These are phyloP conservation scores for Raffaelea albimanens DNA, from an alignment of 2,329 filamentous ascomycete genomes.

Conservation along the genomic window DNA sequence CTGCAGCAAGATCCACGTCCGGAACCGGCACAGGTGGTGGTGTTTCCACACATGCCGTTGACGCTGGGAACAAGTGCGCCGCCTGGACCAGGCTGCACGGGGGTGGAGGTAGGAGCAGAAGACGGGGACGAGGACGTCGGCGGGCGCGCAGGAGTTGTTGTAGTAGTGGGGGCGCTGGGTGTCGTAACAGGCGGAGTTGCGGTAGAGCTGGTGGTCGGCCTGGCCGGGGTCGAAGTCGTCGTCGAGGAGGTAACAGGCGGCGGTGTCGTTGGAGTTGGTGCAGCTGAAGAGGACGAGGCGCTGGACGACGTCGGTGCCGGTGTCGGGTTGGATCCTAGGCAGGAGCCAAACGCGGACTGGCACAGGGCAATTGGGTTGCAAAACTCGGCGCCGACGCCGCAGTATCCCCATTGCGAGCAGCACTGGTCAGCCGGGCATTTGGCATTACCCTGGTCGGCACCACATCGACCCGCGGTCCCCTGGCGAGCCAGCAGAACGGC, in stretches of 20 bases:
- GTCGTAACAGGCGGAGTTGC: slow-evolving; percentile 9
- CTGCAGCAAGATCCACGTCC: slow-evolving; percentile 11
- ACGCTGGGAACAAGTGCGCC: slow-evolving; percentile 3
- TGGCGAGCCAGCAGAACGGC: slow-evolving; percentile 1
- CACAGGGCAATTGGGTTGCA: slow-evolving; percentile 10
- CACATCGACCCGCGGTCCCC: slow-evolving; percentile 4
- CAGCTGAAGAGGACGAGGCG: not conserved
- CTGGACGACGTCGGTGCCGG: not conserved
- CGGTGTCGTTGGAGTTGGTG: not conserved
- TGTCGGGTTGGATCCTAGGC: slow-evolving; percentile 6
- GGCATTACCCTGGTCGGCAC: slow-evolving; percentile 7
- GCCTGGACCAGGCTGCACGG: slow-evolving; percentile 8
- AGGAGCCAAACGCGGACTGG: slow-evolving; percentile 11
- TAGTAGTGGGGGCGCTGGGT: slow-evolving; percentile 3
- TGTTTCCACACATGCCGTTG: slow-evolving; percentile 12
- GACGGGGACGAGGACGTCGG: not conserved
- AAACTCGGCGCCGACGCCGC: slow-evolving; percentile 10
- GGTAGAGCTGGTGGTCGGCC: not conserved
- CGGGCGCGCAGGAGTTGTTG: not conserved
- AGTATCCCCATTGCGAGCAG: slow-evolving; percentile 15
- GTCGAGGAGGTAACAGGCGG: slow-evolving; percentile 9
- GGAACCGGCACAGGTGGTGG: slow-evolving; percentile 10
- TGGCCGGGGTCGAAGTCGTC: slow-evolving; percentile 7
- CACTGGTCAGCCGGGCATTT: slow-evolving; percentile 13
- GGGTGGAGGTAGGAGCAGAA: not conserved